Base-by-base conservation (phyloP, 1,139 yeast species). In the Blastobotrys buckinghamii region DNA sequence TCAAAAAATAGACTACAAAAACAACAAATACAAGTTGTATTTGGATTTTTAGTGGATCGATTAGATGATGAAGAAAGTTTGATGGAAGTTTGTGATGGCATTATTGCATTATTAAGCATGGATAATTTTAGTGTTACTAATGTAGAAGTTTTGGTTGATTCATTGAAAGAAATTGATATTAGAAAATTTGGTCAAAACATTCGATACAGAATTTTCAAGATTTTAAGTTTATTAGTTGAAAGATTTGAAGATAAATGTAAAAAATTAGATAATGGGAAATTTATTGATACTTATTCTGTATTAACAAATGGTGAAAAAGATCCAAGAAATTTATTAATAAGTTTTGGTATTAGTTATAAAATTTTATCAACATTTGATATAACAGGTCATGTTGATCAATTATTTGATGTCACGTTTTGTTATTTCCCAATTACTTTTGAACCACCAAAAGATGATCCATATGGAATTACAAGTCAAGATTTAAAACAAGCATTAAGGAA, bases 371-470 rank as follows among this genome's bases (percentile, higher is more conserved):
- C 57, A 9, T 73, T 84, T 42, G 63, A 67, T 0, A 73, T 81
- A 45, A 70, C 50, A 2, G 52, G 54, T 10, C 50, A 53, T 0
- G 66, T 72, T 26, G 82, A 82, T 53, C 88, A 86, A 26, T 66
- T 92, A 51, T 92, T 90, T 62, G 98, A 94, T 63, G 81, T 86
- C 34, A 75, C 89, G 37, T 92, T 92, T 63, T 92, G 98, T 65
- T 94, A 94, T 68, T 94, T 90, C 68, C 99, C 99, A 4, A 90
- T 94, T 47, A 85, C 97, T 0, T 94, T 94, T 68, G 83, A 82
- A 52, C 97, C 98, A 1, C 96, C 97, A 1, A 81, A 84, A 51
- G 83, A 86, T 62, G 96, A 90, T 64, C 96, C 96, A 0, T 88
- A 89, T 63, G 81, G 82, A 53, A 86, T 89, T 53, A 80, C 95